Conservation (phyloP, 106 monocot genomes). For the Phalaenopsis equestris region DNA sequence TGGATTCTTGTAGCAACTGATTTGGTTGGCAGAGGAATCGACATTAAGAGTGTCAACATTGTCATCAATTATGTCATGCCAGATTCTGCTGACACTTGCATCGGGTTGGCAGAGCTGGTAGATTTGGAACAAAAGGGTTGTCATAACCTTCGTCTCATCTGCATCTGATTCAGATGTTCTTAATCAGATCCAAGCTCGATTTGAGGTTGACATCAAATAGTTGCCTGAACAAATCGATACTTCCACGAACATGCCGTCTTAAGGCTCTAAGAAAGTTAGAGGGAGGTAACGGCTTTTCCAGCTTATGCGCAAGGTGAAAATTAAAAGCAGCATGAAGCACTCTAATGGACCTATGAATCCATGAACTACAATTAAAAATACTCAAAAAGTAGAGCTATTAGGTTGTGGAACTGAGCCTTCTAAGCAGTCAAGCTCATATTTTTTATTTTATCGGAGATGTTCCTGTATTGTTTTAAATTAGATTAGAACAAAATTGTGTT, state of each 20-base stretch:
- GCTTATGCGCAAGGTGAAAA: too few relatives aligned
- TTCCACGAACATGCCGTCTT: conserved; percentile 57
- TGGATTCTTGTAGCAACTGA: conserved; percentile 93
- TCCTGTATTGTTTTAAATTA: too few relatives aligned
- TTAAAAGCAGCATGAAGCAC: too few relatives aligned
- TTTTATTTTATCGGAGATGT: too few relatives aligned
- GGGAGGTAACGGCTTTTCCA: too few relatives aligned
- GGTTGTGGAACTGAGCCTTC: too few relatives aligned
- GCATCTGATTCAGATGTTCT: conserved; percentile 90
- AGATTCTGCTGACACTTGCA: conserved; percentile 93
- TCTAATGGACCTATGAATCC: too few relatives aligned
- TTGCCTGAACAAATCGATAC: conserved; percentile 96
- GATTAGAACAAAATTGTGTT: too few relatives aligned
- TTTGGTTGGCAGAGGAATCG: conserved; percentile 94
- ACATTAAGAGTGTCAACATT: conserved; percentile 98
- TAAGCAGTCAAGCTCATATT: too few relatives aligned
- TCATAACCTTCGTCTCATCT: conserved; percentile 97
- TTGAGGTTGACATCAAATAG: conserved; percentile 97
- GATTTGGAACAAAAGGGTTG: conserved; percentile 98
- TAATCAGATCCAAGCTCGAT: conserved; percentile 95
- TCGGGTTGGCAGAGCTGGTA: conserved; percentile 90
- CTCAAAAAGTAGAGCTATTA: too few relatives aligned
- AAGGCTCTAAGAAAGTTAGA: too few relatives aligned
- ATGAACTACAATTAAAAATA: too few relatives aligned
- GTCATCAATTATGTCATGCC: conserved; percentile 99